A percentile compares a stretch with the other conserved stretches of the same genome.
These are phyloP conservation scores for Phaeomoniella chlamydospora DNA, from an alignment of 2,329 filamentous ascomycete species.

Conservation along the genomic window DNA sequence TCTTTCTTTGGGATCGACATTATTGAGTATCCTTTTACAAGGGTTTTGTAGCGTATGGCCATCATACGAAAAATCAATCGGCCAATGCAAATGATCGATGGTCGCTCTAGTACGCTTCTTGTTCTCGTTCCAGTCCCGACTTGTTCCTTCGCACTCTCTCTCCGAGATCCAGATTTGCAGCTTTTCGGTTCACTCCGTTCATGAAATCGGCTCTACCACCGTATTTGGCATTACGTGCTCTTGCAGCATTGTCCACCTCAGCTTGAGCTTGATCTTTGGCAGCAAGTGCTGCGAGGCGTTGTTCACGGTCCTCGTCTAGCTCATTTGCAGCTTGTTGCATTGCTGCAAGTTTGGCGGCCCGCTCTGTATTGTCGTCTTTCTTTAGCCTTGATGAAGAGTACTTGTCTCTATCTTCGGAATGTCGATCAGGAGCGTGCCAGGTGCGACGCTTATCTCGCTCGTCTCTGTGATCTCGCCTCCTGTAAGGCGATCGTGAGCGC, in stretches of 20 bases:
- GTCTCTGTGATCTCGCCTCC: slow-evolving; percentile 16
- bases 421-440: slow-evolving; percentile 12
- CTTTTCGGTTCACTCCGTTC: slow-evolving; percentile 46
- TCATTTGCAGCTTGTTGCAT: slow-evolving; percentile 60
- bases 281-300: slow-evolving; percentile 51
- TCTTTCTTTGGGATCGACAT: too few species aligned
- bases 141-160: slow-evolving; percentile 24
- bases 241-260: slow-evolving; percentile 51
- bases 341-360: slow-evolving; percentile 52
- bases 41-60: too few species aligned
- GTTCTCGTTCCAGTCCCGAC: slow-evolving; percentile 17
- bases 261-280: slow-evolving; percentile 49
- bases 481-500: slow-evolving; percentile 23
- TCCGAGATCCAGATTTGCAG: slow-evolving; percentile 25
- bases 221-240: slow-evolving; percentile 44
- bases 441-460: slow-evolving; percentile 16
- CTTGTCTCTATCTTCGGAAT: slow-evolving; percentile 1
- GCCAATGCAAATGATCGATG: too few species aligned
- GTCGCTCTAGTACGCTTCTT: slow-evolving; percentile 27
- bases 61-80: too few species aligned
- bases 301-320: slow-evolving; percentile 55
- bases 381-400: slow-evolving; percentile 4
- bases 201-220: slow-evolving; percentile 52
- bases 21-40: too few species aligned
- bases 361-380: slow-evolving; percentile 29